Evolutionary conservation across 2,329 filamentous ascomycete genomes (phyloP).

Genomic region (Fusarium sp.): DNA sequence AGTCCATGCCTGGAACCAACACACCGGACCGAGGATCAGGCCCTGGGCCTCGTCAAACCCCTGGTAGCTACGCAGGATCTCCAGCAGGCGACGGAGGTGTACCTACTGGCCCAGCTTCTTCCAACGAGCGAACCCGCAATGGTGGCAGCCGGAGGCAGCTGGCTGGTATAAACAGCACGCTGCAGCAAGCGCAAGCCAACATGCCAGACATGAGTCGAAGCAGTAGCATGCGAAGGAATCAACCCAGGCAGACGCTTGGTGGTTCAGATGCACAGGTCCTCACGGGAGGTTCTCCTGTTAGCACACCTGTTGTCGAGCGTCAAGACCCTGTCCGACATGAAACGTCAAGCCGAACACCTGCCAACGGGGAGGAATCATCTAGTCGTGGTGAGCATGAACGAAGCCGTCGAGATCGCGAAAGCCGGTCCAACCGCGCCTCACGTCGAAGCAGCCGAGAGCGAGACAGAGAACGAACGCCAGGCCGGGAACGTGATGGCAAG

Average conservation of each 20-base stretch:
- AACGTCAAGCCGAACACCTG: slow-evolving; percentile 48
- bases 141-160: slow-evolving; percentile 65
- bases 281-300: slow-evolving; percentile 64
- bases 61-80: slow-evolving; percentile 37
- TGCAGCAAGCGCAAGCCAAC: slow-evolving; percentile 63
- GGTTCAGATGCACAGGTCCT: slow-evolving; percentile 69
- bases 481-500: slow-evolving; percentile 60
- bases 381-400: slow-evolving; percentile 55
- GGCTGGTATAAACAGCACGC: slow-evolving; percentile 69
- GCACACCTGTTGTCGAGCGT: slow-evolving; percentile 63
- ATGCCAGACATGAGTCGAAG: slow-evolving; percentile 53
- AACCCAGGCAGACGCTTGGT: slow-evolving; percentile 58
- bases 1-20: slow-evolving; percentile 46
- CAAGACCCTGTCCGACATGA: slow-evolving; percentile 58
- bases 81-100: slow-evolving; percentile 45
- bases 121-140: slow-evolving; percentile 50
- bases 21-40: slow-evolving; percentile 48
- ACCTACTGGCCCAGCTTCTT: slow-evolving; percentile 52
- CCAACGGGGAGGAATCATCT: slow-evolving; percentile 48
- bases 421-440: slow-evolving; percentile 53
- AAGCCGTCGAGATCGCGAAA: slow-evolving; percentile 57
- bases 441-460: slow-evolving; percentile 65
- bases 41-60: slow-evolving; percentile 41
- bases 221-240: slow-evolving; percentile 50
- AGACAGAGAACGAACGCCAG: slow-evolving; percentile 61